A percentile compares a stretch with the other conserved stretches of the same genome.
Evolutionary conservation across 768 basidiomycete species (phyloP).

Genomic region (Tulasnella sp.): DNA sequence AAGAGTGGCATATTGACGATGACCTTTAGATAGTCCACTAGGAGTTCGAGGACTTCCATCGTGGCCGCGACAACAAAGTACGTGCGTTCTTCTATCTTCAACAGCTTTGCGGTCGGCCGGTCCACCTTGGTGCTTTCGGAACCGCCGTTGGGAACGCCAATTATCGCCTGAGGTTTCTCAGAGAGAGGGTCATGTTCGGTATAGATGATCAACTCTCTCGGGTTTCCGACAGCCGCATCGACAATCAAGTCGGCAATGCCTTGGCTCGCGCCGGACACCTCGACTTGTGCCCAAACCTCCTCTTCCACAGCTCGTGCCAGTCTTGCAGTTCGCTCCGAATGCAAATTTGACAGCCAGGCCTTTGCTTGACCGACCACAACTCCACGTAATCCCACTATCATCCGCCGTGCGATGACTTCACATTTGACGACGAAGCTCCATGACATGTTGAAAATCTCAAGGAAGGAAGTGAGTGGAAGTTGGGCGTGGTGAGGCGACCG

Average conservation of each 20-base stretch:
- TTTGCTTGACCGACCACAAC: constrained; percentile 82
- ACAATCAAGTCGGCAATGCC: constrained; percentile 61
- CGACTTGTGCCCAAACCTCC: constrained; percentile 82
- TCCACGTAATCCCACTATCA: constrained; percentile 89
- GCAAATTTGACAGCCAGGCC: constrained; percentile 75
- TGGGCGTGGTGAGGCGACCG: constrained; percentile 71
- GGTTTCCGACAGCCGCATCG: constrained; percentile 72
- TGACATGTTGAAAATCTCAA: constrained; percentile 67
- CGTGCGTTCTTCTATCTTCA: constrained; percentile 59
- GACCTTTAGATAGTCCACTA: constrained; percentile 78
- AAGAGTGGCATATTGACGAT: constrained; percentile 80
- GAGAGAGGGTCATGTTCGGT: background rate
- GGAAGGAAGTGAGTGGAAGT: constrained; percentile 62
- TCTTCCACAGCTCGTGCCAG: constrained; percentile 91
- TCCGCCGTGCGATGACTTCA: constrained; percentile 72
- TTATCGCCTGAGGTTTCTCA: constrained; percentile 7
- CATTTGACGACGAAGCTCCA: constrained; percentile 87
- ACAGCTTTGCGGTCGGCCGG: constrained; percentile 36
- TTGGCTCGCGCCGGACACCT: constrained; percentile 58
- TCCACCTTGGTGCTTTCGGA: constrained; percentile 11
- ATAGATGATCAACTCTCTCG: constrained; percentile 48
- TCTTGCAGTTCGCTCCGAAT: constrained; percentile 62
- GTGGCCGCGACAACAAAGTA: constrained; percentile 87
- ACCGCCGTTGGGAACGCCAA: background rate
- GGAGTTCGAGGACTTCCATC: constrained; percentile 47